phyloP scores from a whole-genome alignment of 495 filamentous ascomycete species.

The Penicillium herquei region DNA sequence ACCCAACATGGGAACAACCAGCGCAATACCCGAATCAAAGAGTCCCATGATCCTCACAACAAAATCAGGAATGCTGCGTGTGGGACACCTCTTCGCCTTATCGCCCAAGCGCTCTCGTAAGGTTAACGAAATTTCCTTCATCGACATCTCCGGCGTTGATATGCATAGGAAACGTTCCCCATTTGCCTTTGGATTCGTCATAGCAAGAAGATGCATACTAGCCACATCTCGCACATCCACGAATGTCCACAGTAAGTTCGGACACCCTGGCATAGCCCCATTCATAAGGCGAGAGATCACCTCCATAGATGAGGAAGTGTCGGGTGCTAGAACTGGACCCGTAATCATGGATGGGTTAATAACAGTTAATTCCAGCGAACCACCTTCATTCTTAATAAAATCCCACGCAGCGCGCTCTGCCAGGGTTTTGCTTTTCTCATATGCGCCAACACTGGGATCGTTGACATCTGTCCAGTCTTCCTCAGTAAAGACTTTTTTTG shows the following conservation, averaged over 20 bases:
- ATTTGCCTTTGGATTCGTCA: constrained; percentile 11
- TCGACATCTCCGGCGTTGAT: constrained; percentile 1
- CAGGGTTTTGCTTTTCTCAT: constrained; percentile 14
- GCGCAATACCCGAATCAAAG: constrained; percentile 7
- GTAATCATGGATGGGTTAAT: constrained; percentile 4
- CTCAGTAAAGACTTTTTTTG: constrained; percentile 5
- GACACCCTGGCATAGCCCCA: constrained; percentile 9
- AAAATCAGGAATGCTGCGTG: constrained; percentile 5
- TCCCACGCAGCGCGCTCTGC: constrained; percentile 12
- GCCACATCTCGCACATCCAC: constrained; percentile 16
- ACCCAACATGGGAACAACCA: constrained; percentile 5
- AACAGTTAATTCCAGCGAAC: constrained; percentile 6
- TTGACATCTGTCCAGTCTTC: constrained; percentile 8
- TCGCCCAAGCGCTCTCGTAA: constrained; percentile 5
- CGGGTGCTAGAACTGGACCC: constrained; percentile 5
- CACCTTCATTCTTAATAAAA: constrained; percentile 10
- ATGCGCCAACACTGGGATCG: neutral
- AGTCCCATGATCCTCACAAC: constrained; percentile 1
- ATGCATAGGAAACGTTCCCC: constrained; percentile 10
- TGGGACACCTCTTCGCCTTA: constrained; percentile 7
- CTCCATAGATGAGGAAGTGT: constrained; percentile 11
- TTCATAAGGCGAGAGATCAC: constrained; percentile 6
- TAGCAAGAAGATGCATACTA: constrained; percentile 10
- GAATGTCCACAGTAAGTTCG: constrained; percentile 1
- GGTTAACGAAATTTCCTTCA: constrained; percentile 4